Evolutionary conservation across 306 rosid genomes (phyloP), one percentile per base, ranked within the genome.

Genomic region (Cucumis hystrix): DNA sequence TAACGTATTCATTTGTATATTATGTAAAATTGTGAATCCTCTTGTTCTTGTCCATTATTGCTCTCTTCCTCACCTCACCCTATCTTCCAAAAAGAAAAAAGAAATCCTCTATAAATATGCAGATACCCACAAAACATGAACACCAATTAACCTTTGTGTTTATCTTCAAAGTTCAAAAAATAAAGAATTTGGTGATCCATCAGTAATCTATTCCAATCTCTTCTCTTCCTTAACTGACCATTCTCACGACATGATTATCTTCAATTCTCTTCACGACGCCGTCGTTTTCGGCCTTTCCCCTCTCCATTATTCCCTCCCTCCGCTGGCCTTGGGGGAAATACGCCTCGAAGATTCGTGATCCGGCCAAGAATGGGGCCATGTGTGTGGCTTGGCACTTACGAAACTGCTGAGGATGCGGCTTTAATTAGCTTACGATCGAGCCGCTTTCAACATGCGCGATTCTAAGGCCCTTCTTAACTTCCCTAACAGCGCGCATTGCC

Each of bases 351-450:
- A 89, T 89, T 73, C 82, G 89, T 3, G 90, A 87, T 66, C 93
- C 90, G 65, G 80, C 87, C 4, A 84, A 64, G 80, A 87, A 83
- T 51, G 90, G 90, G 0, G 87, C 25, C 89, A 1, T 74, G 93
- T 67, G 87, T 79, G 3, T 89, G 93, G 90, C 93, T 89, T 5
- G 93, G 90, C 7, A 89, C 90, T 5, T 86, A 89, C 78, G 84
- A 83, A 81, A 89, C 89, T 9, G 86, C 89, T 1, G 91, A 89
- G 82, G 89, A 85, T 11, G 93, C 93, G 2, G 93, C 93, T 20
- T 23, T 23, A 23, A 23, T 35, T 83, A 77, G 93, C 93, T 61
- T 85, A 89, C 56, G 93, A 89, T 30, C 80, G 82, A 37, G 93
- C 93, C 7, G 93, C 93, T 28, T 85, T 78, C 58, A 41, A 41